Percentiles rank a stretch among this genome's conserved stretches.
Conservation (phyloP, 495 filamentous ascomycete species). For the Neurospora cerealis region DNA sequence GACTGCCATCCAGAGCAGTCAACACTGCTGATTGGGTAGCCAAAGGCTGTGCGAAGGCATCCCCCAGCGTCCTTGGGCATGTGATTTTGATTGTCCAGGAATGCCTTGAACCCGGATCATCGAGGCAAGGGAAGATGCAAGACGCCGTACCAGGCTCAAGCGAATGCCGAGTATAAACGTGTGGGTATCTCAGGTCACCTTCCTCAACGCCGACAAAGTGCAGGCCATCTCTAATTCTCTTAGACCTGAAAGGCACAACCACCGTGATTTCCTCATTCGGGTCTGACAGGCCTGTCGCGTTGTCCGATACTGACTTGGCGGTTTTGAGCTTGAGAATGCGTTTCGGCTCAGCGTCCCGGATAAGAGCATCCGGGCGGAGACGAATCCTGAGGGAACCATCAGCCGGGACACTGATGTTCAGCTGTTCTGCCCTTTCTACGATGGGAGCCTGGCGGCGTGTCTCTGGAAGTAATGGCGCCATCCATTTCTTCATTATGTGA, state of each 20-base stretch:
- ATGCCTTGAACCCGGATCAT: conserved; percentile 67
- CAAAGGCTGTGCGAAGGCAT: conserved; percentile 50
- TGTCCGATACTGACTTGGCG: conserved; percentile 19
- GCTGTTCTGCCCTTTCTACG: conserved; percentile 24
- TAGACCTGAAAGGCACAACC: conserved; percentile 65
- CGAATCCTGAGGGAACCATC: conserved; percentile 32
- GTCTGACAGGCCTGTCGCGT: conserved; percentile 18
- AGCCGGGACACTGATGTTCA: conserved; percentile 30
- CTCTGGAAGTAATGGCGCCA: conserved; percentile 52
- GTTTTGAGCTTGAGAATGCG: conserved; percentile 23
- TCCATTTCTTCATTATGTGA: conserved; percentile 55
- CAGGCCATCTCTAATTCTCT: conserved; percentile 69
- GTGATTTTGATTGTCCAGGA: conserved; percentile 83
- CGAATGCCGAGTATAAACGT: conserved; percentile 80
- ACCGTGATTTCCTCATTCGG: conserved; percentile 26
- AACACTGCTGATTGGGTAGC: conserved; percentile 17
- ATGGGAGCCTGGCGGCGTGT: conserved; percentile 32
- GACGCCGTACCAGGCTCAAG: conserved; percentile 67
- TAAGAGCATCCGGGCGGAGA: conserved; percentile 23
- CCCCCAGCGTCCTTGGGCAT: conserved; percentile 73
- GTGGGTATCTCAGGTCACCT: conserved; percentile 72
- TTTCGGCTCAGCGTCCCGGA: conserved; percentile 22
- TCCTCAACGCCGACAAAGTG: conserved; percentile 81
- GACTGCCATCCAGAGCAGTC: conserved; percentile 6
- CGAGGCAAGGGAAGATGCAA: conserved; percentile 84